phyloP scores from a whole-genome alignment of 148 eudicot genomes.

The Silene uniflora region DNA sequence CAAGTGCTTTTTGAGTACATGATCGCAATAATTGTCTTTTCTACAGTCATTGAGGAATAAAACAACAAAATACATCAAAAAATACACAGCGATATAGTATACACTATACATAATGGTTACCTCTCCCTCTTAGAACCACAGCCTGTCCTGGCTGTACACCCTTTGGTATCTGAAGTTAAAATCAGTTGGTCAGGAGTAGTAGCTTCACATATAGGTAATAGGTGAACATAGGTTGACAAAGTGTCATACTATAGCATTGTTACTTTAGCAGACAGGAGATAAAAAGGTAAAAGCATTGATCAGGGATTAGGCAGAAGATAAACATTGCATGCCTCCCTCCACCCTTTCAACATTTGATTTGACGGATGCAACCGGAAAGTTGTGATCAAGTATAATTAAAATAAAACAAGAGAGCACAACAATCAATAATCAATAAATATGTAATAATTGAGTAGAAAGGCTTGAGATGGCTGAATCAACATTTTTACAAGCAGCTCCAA shows the following conservation, averaged over 20 bases:
- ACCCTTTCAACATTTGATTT: too few species aligned
- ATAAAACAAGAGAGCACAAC: too few species aligned
- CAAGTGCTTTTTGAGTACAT: conserved; percentile 14
- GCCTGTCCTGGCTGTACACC: conserved; percentile 92
- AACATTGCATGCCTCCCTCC: too few species aligned
- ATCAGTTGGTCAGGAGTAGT: neutral
- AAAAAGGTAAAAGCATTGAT: neutral
- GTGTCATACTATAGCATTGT: neutral
- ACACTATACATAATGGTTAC: conserved; percentile 27
- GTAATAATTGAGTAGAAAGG: too few species aligned
- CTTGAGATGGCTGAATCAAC: too few species aligned
- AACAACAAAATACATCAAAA: neutral
- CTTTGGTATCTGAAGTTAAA: conserved; percentile 62
- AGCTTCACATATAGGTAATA: neutral
- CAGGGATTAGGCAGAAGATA: too few species aligned
- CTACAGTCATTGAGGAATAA: neutral
- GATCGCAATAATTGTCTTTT: neutral
- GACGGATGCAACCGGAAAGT: too few species aligned
- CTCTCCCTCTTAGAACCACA: conserved; percentile 70
- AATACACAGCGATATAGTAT: conserved; percentile 5
- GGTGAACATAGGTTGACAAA: neutral
- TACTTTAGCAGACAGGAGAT: neutral
- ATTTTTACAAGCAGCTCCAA: too few species aligned
- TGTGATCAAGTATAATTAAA: too few species aligned
- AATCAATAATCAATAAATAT: too few species aligned